phyloP scores from a whole-genome alignment of 202 grass and related monocot species.

The Elaeis oleifera region DNA sequence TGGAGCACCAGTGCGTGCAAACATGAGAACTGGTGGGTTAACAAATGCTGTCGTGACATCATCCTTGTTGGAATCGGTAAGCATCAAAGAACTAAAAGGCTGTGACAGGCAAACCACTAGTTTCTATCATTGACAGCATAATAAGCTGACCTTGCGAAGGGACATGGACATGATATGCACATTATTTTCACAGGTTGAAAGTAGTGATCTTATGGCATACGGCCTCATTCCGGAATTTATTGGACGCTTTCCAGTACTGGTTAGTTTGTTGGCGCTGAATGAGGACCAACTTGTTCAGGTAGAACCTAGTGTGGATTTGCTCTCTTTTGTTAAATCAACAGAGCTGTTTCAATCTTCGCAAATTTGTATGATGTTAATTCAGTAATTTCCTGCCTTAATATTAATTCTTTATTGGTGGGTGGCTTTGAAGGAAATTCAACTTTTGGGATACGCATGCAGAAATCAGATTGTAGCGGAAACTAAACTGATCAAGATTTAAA shows the following conservation, averaged over 20 bases:
- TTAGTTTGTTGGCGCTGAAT: constrained; percentile 78
- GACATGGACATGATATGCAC: neutral
- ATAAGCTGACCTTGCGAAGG: too few relatives aligned
- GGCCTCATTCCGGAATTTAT: constrained; percentile 98
- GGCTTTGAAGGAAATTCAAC: too few relatives aligned
- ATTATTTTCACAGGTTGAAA: constrained; percentile 68
- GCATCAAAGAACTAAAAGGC: constrained; percentile 18
- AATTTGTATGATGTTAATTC: too few relatives aligned
- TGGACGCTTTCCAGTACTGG: constrained; percentile 91
- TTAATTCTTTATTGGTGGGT: too few relatives aligned
- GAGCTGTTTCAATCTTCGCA: too few relatives aligned
- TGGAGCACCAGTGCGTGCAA: constrained; percentile 87
- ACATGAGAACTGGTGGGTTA: constrained; percentile 69
- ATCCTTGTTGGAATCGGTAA: constrained; percentile 88
- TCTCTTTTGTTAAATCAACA: neutral
- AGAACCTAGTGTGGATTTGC: constrained; percentile 7
- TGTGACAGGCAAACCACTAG: neutral
- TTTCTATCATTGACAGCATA: too few relatives aligned
- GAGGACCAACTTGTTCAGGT: constrained; percentile 95
- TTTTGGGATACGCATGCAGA: too few relatives aligned
- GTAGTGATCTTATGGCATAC: constrained; percentile 93
- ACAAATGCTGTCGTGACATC: constrained; percentile 91
- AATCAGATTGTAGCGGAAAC: too few relatives aligned
- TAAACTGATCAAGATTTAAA: too few relatives aligned
- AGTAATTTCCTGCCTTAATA: too few relatives aligned